phyloP scores from a whole-genome alignment of 768 basidiomycete species.

The Tubosaeta sp. region DNA sequence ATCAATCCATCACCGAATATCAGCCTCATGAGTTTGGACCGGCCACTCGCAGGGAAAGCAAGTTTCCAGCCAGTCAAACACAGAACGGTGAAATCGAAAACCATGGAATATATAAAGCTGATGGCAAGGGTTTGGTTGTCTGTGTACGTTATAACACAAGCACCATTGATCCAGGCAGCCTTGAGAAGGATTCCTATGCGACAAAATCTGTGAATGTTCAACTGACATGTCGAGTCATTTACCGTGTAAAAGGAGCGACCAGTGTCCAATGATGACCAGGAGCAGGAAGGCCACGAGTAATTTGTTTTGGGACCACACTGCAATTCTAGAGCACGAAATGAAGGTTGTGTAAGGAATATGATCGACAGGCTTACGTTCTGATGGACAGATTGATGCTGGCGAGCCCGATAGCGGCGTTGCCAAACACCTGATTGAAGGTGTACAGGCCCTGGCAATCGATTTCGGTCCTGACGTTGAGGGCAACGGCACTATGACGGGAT shows the following conservation, averaged over 20 bases:
- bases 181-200: conserved; percentile 52
- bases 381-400: conserved; percentile 70
- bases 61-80: conserved; percentile 61
- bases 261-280: conserved; percentile 60
- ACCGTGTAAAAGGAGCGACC: conserved; percentile 71
- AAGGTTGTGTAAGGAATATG: not conserved
- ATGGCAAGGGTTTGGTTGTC: conserved; percentile 56
- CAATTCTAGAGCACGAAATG: conserved; percentile 44
- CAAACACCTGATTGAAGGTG: conserved; percentile 62
- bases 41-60: conserved; percentile 41
- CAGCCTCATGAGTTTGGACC: conserved; percentile 54
- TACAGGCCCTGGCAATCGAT: conserved; percentile 67
- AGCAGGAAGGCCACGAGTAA: conserved; percentile 51
- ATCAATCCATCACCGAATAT: conserved; percentile 72
- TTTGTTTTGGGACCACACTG: conserved; percentile 61
- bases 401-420: conserved; percentile 63
- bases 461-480: conserved; percentile 54
- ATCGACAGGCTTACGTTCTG: conserved; percentile 47
- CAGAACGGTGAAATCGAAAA: conserved; percentile 62
- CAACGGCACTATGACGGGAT: conserved; percentile 40
- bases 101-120: conserved; percentile 73
- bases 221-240: not conserved
- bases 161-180: conserved; percentile 47
- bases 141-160: conserved; percentile 58
- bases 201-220: not conserved